phyloP scores from a whole-genome alignment of 2,329 filamentous ascomycete genomes.

The Lachnellula occidentalis region DNA sequence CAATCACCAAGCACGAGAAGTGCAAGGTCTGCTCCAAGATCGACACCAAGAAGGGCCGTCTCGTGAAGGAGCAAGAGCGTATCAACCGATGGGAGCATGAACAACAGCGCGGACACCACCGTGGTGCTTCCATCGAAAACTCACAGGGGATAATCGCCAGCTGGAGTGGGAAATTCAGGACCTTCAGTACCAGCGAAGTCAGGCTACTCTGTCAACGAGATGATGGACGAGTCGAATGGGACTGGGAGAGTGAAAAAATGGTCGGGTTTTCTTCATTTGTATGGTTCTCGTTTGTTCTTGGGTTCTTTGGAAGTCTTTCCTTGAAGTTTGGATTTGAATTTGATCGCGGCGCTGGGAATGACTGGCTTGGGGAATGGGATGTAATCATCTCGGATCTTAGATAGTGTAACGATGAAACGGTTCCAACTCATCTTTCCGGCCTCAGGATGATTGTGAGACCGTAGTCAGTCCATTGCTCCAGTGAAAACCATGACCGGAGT shows the following conservation, averaged over 20 bases:
- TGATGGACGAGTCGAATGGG: not conserved
- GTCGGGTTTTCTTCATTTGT: slow-evolving; percentile 5
- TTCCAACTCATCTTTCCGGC: slow-evolving; percentile 2
- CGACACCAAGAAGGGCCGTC: slow-evolving; percentile 74
- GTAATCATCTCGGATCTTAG: slow-evolving; percentile 9
- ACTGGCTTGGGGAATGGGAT: slow-evolving; percentile 17
- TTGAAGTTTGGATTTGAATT: slow-evolving; percentile 3
- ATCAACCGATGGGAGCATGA: slow-evolving; percentile 69
- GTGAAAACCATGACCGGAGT: slow-evolving; percentile 8
- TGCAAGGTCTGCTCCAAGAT: slow-evolving; percentile 89
- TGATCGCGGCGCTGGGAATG: slow-evolving; percentile 14
- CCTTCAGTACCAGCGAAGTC: slow-evolving; percentile 31
- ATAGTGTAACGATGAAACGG: slow-evolving; percentile 28
- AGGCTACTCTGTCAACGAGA: slow-evolving; percentile 5
- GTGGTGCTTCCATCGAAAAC: slow-evolving; percentile 65
- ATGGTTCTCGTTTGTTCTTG: slow-evolving; percentile 12
- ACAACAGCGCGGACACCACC: slow-evolving; percentile 38
- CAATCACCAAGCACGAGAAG: slow-evolving; percentile 50
- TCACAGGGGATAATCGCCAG: slow-evolving; percentile 64
- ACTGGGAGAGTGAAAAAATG: not conserved
- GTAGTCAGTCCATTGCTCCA: slow-evolving; percentile 6
- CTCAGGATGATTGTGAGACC: slow-evolving; percentile 9
- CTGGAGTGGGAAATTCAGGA: slow-evolving; percentile 55
- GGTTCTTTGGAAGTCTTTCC: slow-evolving; percentile 3
- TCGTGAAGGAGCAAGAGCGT: slow-evolving; percentile 68